Evolutionary conservation across 768 basidiomycete species (phyloP).

Genomic region (Lentinula edodes): DNA sequence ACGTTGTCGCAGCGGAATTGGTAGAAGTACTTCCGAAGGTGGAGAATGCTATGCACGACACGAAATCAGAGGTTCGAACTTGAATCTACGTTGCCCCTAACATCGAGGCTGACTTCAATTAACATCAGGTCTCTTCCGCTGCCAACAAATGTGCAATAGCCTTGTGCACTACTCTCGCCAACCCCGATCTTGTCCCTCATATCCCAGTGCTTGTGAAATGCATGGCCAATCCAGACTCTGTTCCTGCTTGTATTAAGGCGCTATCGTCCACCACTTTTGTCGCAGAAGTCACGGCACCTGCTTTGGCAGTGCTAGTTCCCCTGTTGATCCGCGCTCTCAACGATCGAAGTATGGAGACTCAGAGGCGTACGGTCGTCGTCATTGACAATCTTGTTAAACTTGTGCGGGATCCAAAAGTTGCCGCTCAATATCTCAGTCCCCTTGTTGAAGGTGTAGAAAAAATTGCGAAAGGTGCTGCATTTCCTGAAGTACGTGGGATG

Average conservation of each 20-base stretch:
- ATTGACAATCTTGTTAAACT: slow-evolving; percentile 97
- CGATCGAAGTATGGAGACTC: slow-evolving; percentile 94
- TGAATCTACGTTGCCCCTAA: not conserved
- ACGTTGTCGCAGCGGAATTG: slow-evolving; percentile 78
- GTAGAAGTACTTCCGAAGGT: slow-evolving; percentile 80
- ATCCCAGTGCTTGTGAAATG: slow-evolving; percentile 87
- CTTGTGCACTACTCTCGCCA: slow-evolving; percentile 86
- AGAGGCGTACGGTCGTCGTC: slow-evolving; percentile 90
- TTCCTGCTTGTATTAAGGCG: slow-evolving; percentile 90
- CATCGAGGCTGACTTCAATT: not conserved
- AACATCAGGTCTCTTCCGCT: slow-evolving; percentile 67
- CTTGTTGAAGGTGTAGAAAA: slow-evolving; percentile 89
- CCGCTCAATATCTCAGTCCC: slow-evolving; percentile 81
- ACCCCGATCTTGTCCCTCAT: slow-evolving; percentile 88
- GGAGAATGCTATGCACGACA: slow-evolving; percentile 92
- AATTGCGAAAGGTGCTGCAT: slow-evolving; percentile 86
- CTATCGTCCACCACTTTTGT: slow-evolving; percentile 95
- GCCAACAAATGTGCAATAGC: slow-evolving; percentile 87
- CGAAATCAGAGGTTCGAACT: slow-evolving; percentile 75
- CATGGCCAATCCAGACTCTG: slow-evolving; percentile 87
- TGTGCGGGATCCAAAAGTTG: slow-evolving; percentile 85
- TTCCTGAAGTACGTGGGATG: slow-evolving; percentile 70
- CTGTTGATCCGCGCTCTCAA: slow-evolving; percentile 87
- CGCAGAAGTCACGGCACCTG: slow-evolving; percentile 94
- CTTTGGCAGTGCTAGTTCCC: slow-evolving; percentile 92